A percentile compares a stretch with the other conserved stretches of the same genome.
Conservation (phyloP, 208 protist genomes). For the Tritrichomonas foetus region DNA sequence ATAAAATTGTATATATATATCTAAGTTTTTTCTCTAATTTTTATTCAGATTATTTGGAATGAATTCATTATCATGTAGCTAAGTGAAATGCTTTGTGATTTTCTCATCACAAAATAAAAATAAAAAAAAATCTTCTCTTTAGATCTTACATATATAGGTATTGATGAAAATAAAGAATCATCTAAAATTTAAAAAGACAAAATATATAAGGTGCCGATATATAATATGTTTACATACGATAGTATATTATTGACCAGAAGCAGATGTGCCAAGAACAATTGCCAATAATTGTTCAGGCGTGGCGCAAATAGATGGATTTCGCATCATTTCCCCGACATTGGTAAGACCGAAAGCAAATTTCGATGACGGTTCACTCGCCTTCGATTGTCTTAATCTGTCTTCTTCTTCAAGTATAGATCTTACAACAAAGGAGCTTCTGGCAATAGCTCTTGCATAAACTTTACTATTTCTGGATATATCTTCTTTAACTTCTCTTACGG, state of each 20-base stretch:
- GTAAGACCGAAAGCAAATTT: constrained; percentile 9
- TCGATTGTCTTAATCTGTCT: background rate
- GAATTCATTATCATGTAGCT: too few species aligned
- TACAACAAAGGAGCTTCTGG: background rate
- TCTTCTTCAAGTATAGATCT: background rate
- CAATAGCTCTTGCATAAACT: background rate
- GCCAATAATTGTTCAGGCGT: background rate
- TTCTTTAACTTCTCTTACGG: background rate
- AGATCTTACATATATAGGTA: too few species aligned
- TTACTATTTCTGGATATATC: background rate
- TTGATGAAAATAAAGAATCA: too few species aligned
- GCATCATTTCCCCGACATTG: background rate
- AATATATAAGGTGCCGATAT: too few species aligned
- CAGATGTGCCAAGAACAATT: background rate
- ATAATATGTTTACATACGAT: too few species aligned
- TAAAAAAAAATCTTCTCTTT: too few species aligned
- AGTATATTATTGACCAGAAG: background rate
- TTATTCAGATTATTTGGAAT: too few species aligned
- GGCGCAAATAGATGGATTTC: background rate
- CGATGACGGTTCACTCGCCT: background rate
- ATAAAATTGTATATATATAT: too few species aligned
- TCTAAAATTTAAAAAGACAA: too few species aligned
- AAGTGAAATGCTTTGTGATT: too few species aligned
- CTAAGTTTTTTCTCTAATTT: too few species aligned
- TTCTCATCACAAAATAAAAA: too few species aligned